Evolutionary conservation across 257 asterid genomes (phyloP).

Genomic region (Ocimum tenuiflorum): DNA sequence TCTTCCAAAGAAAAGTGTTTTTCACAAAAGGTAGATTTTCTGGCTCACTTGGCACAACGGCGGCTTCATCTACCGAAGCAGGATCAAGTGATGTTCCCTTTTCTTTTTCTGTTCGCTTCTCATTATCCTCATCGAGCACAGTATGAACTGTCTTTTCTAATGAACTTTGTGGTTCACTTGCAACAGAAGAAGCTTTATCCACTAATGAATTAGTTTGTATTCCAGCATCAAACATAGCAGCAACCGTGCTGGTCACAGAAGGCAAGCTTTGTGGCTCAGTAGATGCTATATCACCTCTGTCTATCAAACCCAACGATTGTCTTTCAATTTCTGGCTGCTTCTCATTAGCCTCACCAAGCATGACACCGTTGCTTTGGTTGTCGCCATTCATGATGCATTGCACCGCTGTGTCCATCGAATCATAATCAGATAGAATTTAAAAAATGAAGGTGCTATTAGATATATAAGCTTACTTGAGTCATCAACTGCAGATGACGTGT

Average conservation of each 20-base stretch:
- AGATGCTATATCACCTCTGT: background rate
- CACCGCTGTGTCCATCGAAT: constrained; percentile 15
- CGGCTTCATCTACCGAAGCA: background rate
- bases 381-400: constrained; percentile 23
- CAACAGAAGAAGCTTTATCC: background rate
- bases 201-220: background rate
- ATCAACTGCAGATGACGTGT: constrained; percentile 31
- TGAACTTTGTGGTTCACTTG: constrained; percentile 28
- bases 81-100: background rate
- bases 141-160: constrained; percentile 30
- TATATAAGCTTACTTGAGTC: constrained; percentile 35
- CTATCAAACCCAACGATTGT: background rate
- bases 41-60: constrained; percentile 16
- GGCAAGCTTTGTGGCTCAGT: constrained; percentile 39
- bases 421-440: background rate
- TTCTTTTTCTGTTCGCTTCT: no score
- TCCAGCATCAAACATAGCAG: constrained; percentile 7
- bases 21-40: constrained; percentile 55
- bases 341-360: constrained; percentile 6
- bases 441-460: background rate
- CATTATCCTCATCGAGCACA: no score
- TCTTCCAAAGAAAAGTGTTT: constrained; percentile 40
- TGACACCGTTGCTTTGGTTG: constrained; percentile 13
- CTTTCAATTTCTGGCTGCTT: background rate
- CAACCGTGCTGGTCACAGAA: constrained; percentile 31